A percentile compares a stretch with the other conserved stretches of the same genome.
Evolutionary conservation across 1,284 basidiomycete genomes (phyloP).

Genomic region (Rhodotorula sp.): DNA sequence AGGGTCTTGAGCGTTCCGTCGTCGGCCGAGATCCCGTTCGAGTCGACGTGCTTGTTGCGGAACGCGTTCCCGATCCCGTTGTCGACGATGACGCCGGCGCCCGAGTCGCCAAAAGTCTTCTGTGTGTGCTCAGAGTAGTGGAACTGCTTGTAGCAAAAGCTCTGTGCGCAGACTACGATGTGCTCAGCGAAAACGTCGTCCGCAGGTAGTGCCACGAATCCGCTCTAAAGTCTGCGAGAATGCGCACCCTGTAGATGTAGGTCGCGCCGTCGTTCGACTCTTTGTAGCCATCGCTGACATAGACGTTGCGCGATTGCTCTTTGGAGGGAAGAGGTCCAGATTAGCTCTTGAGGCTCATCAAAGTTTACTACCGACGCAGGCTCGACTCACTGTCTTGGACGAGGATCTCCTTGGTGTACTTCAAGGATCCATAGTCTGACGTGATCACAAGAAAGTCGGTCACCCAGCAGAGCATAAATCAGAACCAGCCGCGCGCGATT

Average conservation of each 20-base stretch:
- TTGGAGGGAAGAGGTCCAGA: neutral
- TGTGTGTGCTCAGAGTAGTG: slow-evolving; percentile 10
- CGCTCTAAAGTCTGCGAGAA: neutral
- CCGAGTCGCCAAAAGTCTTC: slow-evolving; percentile 8
- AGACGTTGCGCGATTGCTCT: slow-evolving; percentile 8
- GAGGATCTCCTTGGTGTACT: slow-evolving; percentile 4
- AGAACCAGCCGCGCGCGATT: too few relatives aligned
- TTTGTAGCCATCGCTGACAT: slow-evolving; percentile 7
- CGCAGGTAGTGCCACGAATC: too few relatives aligned
- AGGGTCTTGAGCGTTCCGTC: slow-evolving; percentile 11
- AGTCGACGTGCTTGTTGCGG: neutral
- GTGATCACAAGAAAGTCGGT: too few relatives aligned
- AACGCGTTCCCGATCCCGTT: slow-evolving; percentile 9
- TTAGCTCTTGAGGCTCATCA: neutral
- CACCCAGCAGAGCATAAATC: too few relatives aligned
- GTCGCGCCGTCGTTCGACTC: neutral
- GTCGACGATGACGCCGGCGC: slow-evolving; percentile 11
- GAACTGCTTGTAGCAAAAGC: slow-evolving; percentile 8
- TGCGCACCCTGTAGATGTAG: slow-evolving; percentile 7
- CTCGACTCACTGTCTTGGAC: neutral
- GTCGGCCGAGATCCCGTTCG: slow-evolving; percentile 7
- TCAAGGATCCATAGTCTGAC: neutral
- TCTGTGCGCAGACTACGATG: neutral
- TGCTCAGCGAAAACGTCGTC: neutral
- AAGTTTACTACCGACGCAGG: too few relatives aligned